phyloP scores from a whole-genome alignment of 768 basidiomycete species.

The Hysterangium stoloniferum region DNA sequence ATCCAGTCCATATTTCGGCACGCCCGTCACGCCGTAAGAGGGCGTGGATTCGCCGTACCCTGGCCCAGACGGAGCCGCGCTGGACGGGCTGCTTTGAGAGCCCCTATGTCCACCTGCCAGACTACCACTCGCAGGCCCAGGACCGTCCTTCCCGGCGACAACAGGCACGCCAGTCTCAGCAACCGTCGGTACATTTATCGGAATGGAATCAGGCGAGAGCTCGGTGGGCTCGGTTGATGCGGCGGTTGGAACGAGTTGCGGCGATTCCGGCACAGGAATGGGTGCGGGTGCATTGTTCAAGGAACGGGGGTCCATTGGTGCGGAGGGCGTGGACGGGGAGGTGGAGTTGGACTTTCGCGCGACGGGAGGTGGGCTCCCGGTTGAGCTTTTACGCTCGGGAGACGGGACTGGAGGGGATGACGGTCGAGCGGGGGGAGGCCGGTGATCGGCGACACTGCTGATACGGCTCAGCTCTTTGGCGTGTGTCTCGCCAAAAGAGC shows the following conservation, averaged over 20 bases:
- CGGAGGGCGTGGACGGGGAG: conserved; percentile 7
- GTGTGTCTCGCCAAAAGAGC: conserved; percentile 81
- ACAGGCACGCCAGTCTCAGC: conserved; percentile 73
- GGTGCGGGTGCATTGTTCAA: conserved; percentile 22
- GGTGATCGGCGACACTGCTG: conserved; percentile 13
- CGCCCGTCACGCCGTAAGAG: neutral
- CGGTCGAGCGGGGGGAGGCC: neutral
- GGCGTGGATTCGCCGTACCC: conserved; percentile 4
- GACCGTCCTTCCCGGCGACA: conserved; percentile 48
- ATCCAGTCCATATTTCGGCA: conserved; percentile 27
- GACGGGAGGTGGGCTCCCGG: conserved; percentile 34
- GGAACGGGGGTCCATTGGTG: conserved; percentile 19
- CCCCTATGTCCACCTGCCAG: conserved; percentile 25
- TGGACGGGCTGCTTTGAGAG: conserved; percentile 25
- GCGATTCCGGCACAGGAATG: conserved; percentile 12
- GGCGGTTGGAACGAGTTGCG: conserved; percentile 22
- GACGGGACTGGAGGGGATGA: conserved; percentile 17
- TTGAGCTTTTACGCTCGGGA: conserved; percentile 30
- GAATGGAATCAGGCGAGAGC: conserved; percentile 20
- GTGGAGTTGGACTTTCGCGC: neutral
- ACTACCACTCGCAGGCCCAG: conserved; percentile 61
- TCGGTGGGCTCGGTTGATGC: conserved; percentile 22
- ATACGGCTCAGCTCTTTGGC: conserved; percentile 63
- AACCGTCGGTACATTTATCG: conserved; percentile 43
- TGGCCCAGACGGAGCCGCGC: conserved; percentile 5